phyloP scores from a whole-genome alignment of 2,329 filamentous ascomycete species.

The Cercospora beticola region DNA sequence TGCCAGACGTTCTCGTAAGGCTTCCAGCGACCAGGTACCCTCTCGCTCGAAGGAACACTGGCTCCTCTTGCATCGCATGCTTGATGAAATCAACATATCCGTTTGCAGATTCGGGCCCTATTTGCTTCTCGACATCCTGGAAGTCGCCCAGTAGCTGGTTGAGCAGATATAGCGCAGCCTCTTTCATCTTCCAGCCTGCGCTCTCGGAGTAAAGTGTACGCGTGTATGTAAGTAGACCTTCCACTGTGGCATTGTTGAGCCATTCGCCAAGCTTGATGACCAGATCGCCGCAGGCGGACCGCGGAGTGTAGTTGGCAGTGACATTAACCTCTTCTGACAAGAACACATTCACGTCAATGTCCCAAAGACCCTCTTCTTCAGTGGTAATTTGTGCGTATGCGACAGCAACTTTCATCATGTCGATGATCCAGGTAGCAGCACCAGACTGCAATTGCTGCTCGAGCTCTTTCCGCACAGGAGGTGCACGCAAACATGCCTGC shows the following conservation, averaged over 20 bases:
- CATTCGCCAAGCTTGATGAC: slow-evolving; percentile 91
- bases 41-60: slow-evolving; percentile 78
- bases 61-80: slow-evolving; percentile 68
- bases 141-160: slow-evolving; percentile 84
- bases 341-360: slow-evolving; percentile 93
- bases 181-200: slow-evolving; percentile 65
- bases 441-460: slow-evolving; percentile 69
- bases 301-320: slow-evolving; percentile 91
- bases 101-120: slow-evolving; percentile 67
- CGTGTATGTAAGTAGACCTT: slow-evolving; percentile 75
- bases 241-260: slow-evolving; percentile 72
- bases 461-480: slow-evolving; percentile 86
- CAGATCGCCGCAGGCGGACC: slow-evolving; percentile 87
- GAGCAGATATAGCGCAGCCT: slow-evolving; percentile 80
- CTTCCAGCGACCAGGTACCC: slow-evolving; percentile 84
- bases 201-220: slow-evolving; percentile 66
- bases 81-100: slow-evolving; percentile 79
- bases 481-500: slow-evolving; percentile 83
- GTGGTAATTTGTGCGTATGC: slow-evolving; percentile 85
- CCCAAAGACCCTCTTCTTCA: slow-evolving; percentile 94
- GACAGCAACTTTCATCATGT: slow-evolving; percentile 82
- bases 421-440: slow-evolving; percentile 75
- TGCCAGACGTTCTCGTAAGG: slow-evolving; percentile 67
- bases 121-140: slow-evolving; percentile 69
- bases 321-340: slow-evolving; percentile 92